Base-by-base conservation (phyloP, 2,329 filamentous ascomycete genomes). In the Myotisia sp. region DNA sequence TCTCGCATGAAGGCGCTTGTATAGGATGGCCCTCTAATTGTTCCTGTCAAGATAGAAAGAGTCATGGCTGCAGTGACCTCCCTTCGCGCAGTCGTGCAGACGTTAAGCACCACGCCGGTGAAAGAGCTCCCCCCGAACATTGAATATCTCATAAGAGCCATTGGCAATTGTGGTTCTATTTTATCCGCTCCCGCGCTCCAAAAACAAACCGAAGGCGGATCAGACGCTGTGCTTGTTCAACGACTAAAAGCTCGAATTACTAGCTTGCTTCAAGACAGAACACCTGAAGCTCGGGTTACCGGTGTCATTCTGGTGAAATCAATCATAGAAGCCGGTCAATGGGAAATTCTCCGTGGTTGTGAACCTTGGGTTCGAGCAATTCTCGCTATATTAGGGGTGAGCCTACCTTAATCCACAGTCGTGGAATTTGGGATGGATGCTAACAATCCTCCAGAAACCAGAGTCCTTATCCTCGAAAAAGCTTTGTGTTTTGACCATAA, bases 261-360 rank as follows among this genome's bases (percentile, higher is more conserved):
- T 1, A 76, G 79, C 8, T 65, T 94, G 9, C 62, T 94, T 21
- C 80, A 82, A 51, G 84, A 87, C 37, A 77, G 77, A 38, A 82
- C 63, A 30, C 53, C 72, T 2, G 74, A 85, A 46, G 82, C 78
- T 27, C 73, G 83, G 47, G 92, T 87, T 61, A 70, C 76, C 12
- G 85, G 78, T 5, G 72, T 81, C 27, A 75, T 80, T 10, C 59
- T 94, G 31, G 71, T 85, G 55, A 94, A 94, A 60, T 72, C 80
- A 3, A 65, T 77, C 3, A 64, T 93, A 27, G 86, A 94, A 47
- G 73, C 79, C 26, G 85, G 85, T 16, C 84, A 84, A 29, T 84
- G 80, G 74, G 83, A 92, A 50, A 73, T 79, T 38, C 65, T 94
- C 39, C 74, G 76, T 42, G 74, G 73, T 34, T 73, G 72, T 21